Conservation (phyloP, 371 early-diverging fungal species). For the Mortierella sp. region DNA sequence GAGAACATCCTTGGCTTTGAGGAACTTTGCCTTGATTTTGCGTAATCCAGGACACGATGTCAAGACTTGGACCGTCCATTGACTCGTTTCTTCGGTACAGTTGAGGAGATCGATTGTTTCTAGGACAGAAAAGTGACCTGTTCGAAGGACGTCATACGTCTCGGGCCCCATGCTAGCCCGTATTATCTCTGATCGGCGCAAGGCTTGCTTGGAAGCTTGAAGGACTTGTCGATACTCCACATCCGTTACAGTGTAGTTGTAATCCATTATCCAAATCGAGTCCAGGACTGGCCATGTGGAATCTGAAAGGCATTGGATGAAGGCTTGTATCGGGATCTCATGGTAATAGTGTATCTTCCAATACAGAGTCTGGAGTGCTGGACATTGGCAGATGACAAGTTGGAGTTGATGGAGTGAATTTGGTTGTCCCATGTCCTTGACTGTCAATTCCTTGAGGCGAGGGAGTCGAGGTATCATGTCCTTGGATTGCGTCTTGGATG, state of each 20-base stretch:
- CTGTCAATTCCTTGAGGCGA: background rate
- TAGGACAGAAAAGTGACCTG: background rate
- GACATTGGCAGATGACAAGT: background rate
- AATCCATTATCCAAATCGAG: background rate
- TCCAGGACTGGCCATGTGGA: conserved; percentile 5
- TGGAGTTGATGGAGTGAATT: background rate
- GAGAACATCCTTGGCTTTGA: background rate
- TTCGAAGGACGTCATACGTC: background rate
- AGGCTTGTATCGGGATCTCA: background rate
- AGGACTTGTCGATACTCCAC: background rate
- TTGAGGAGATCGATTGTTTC: background rate
- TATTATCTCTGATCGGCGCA: background rate
- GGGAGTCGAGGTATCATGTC: background rate
- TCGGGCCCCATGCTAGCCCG: background rate
- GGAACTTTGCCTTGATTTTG: background rate
- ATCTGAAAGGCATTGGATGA: background rate
- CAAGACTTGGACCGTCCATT: background rate
- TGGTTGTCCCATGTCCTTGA: background rate
- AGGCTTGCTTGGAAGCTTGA: background rate
- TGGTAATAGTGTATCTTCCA: background rate
- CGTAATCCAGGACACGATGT: conserved; percentile 1
- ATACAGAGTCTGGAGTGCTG: background rate
- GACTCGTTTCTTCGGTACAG: background rate
- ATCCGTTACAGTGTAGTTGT: background rate
- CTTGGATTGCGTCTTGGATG: too few relatives aligned